phyloP scores from a whole-genome alignment of 495 filamentous ascomycete genomes.

The Eremomyces bilateralis region DNA sequence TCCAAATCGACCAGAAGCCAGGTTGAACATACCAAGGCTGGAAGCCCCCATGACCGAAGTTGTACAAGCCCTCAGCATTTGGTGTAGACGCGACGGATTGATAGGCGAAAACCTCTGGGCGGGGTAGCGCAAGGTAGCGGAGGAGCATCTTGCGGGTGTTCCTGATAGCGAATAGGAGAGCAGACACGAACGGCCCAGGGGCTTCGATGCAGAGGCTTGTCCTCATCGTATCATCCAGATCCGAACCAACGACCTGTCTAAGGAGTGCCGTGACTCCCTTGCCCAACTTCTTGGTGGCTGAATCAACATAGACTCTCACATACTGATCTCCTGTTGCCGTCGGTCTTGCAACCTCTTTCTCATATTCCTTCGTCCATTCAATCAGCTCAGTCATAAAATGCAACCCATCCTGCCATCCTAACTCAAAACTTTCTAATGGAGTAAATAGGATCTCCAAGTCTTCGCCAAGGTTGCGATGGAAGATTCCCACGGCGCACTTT shows the following conservation, averaged over 20 bases:
- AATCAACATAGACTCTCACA: conserved; percentile 34
- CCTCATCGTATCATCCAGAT: conserved; percentile 42
- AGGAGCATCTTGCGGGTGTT: conserved; percentile 28
- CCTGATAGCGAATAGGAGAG: conserved; percentile 23
- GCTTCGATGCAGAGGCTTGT: conserved; percentile 19
- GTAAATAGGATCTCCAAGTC: conserved; percentile 6
- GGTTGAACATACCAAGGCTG: conserved; percentile 30
- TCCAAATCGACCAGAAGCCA: conserved; percentile 38
- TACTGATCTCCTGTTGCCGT: conserved; percentile 29
- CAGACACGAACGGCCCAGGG: conserved; percentile 19
- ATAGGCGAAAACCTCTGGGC: conserved; percentile 25
- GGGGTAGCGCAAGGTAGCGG: conserved; percentile 33
- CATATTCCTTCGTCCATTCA: conserved; percentile 6
- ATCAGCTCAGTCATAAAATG: conserved; percentile 5
- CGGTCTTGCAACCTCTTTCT: conserved; percentile 25
- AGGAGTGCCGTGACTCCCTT: conserved; percentile 24
- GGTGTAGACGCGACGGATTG: conserved; percentile 23
- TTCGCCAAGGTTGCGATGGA: conserved; percentile 9
- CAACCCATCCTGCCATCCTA: conserved; percentile 6
- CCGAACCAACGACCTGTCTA: conserved; percentile 28
- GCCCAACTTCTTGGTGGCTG: conserved; percentile 36
- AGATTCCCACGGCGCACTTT: too few relatives aligned
- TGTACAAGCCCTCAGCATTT: too few relatives aligned
- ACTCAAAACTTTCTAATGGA: conserved; percentile 1
- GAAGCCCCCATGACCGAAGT: too few relatives aligned